Evolutionary conservation across 2,329 filamentous ascomycete genomes (phyloP), one percentile per base, ranked within the genome.

Genomic region (Fusarium pseudoanthophilum): DNA sequence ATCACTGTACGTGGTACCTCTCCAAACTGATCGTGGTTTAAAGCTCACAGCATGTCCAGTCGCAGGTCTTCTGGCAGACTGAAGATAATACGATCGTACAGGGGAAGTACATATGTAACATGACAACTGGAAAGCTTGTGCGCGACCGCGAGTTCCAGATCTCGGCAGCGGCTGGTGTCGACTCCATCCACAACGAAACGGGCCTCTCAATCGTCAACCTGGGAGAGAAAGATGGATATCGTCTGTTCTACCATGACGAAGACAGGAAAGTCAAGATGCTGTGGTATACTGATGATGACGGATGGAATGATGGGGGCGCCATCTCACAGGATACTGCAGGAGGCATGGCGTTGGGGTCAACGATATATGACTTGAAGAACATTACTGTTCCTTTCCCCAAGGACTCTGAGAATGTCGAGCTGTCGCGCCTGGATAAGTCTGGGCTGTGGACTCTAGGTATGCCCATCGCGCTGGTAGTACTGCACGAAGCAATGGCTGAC

Each of bases 21-120:
- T 24, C 2, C 13, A 9, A 4, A 5, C 15, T 11, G 11, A 1
- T 4, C 11, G 7, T 4, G 5, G 15, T 13, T 4, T 5, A 4
- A 21, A n/a, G 32, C 39, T 46, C 7, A 53, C 15, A 43, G 4
- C 4, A 43, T 34, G 9, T 26, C 4, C 8, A 67, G 51, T 32
- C 62, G 3, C 58, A 64, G 7, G 26, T 67, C 6, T 67, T 67
- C 15, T 67, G 62, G 62, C 64, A 67, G 16, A 28, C 62, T 1
- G 24, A 24, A 16, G 62, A 67, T 4, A 7, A 34, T 7, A 65
- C 26, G 5, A 67, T 67, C 16, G n/a, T 67, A 1, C 65, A 67
- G 9, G 64, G 62, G 2, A 30, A 24, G 2, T 67, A 66, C 8
- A 58, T 34, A 2, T 67, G 64, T 24, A 34, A 67, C 11, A 51